phyloP scores from a whole-genome alignment of 805 yeast species.

The Wickerhamiella slavikovae region DNA sequence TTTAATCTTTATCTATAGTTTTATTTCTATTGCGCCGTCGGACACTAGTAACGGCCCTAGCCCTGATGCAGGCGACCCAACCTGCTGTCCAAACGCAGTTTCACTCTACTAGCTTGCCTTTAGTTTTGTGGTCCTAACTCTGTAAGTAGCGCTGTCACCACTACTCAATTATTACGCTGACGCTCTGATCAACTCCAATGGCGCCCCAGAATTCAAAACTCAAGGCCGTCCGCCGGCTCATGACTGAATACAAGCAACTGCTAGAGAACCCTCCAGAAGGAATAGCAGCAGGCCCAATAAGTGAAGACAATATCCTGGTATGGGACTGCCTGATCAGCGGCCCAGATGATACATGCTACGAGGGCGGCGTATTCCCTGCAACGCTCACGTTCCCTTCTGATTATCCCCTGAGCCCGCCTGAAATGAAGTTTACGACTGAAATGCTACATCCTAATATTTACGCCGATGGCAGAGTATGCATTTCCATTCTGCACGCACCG shows the following conservation, averaged over 20 bases:
- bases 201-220: too few species aligned
- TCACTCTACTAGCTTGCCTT: background rate
- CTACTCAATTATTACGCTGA: too few species aligned
- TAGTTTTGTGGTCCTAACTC: background rate
- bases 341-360: constrained; percentile 68
- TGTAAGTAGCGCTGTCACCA: constrained; percentile 13
- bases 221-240: constrained; percentile 74
- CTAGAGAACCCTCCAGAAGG: constrained; percentile 84
- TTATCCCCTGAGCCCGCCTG: constrained; percentile 70
- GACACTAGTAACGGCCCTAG: background rate
- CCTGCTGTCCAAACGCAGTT: background rate
- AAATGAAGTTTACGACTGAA: constrained; percentile 54
- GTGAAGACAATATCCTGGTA: constrained; percentile 47
- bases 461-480: constrained; percentile 88
- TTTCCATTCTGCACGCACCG: constrained; percentile 84
- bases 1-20: too few species aligned
- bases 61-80: background rate
- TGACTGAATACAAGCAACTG: constrained; percentile 78
- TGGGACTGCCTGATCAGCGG: constrained; percentile 82
- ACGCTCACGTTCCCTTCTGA: constrained; percentile 50
- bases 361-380: constrained; percentile 76
- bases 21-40: background rate
- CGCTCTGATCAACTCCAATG: too few species aligned
- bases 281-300: constrained; percentile 75
- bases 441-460: constrained; percentile 85